Evolutionary conservation across 2,329 filamentous ascomycete genomes (phyloP).

Genomic region (Ophiocordyceps polyrhachis-furcata): DNA sequence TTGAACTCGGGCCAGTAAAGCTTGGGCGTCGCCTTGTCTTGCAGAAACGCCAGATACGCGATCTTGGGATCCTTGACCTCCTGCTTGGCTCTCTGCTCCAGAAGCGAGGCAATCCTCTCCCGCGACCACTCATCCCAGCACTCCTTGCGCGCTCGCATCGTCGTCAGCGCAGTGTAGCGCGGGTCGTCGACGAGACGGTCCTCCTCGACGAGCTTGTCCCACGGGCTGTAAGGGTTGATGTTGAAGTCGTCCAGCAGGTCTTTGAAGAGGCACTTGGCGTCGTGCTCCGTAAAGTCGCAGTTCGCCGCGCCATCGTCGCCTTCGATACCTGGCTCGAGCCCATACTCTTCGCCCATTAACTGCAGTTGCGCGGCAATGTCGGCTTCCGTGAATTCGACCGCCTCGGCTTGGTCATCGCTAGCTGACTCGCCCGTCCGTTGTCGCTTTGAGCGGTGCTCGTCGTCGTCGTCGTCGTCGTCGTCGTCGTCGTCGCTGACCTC

Average conservation of each 20-base stretch:
- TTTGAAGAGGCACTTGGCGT: conserved; percentile 61
- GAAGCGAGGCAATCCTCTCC: conserved; percentile 53
- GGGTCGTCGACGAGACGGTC: conserved; percentile 67
- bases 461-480: conserved; percentile 14
- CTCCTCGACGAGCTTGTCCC: conserved; percentile 78
- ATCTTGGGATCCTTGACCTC: conserved; percentile 71
- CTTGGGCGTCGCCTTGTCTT: conserved; percentile 69
- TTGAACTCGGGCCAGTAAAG: conserved; percentile 97
- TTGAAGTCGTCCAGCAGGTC: conserved; percentile 68
- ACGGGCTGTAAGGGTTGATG: conserved; percentile 76
- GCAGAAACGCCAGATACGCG: conserved; percentile 64
- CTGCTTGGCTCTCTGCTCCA: conserved; percentile 53
- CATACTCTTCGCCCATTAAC: conserved; percentile 75
- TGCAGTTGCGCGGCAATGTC: conserved; percentile 87
- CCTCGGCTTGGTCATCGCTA: conserved; percentile 34
- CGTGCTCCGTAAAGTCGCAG: conserved; percentile 52
- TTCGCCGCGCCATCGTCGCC: conserved; percentile 42
- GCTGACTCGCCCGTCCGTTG: conserved; percentile 32
- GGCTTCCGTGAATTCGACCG: conserved; percentile 76
- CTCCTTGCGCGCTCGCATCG: conserved; percentile 63
- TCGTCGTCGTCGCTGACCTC: conserved; percentile 36
- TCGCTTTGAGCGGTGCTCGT: conserved; percentile 40
- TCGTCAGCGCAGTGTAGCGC: conserved; percentile 67
- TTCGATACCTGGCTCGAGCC: conserved; percentile 58
- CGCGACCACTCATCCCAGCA: conserved; percentile 72